A percentile compares a stretch with the other conserved stretches of the same genome.
Evolutionary conservation across 1,284 basidiomycete genomes (phyloP).

Genomic region (Volvariella volvacea): DNA sequence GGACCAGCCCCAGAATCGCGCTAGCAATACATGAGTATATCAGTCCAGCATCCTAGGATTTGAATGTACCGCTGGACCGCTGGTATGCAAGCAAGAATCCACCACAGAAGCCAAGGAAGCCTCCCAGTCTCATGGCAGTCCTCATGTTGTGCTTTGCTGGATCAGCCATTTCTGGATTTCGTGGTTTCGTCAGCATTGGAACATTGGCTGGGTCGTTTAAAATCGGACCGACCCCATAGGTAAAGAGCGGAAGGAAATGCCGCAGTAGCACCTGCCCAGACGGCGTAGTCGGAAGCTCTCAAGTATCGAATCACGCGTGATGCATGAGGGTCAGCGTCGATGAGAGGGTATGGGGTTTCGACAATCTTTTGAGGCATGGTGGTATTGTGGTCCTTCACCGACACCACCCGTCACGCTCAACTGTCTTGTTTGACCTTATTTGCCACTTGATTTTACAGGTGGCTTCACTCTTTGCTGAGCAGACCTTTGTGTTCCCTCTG

Average conservation of each 20-base stretch:
- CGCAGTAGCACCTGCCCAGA: slow-evolving; percentile 78
- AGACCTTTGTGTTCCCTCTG: too few species aligned
- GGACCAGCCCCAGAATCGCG: slow-evolving; percentile 95
- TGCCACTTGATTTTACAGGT: too few species aligned
- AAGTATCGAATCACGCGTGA: slow-evolving; percentile 86
- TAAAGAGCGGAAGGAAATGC: slow-evolving; percentile 75
- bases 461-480: slow-evolving; percentile 8
- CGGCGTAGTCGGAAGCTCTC: slow-evolving; percentile 81
- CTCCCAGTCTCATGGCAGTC: slow-evolving; percentile 31
- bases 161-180: slow-evolving; percentile 34
- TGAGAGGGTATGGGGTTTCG: slow-evolving; percentile 73
- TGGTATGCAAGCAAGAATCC: slow-evolving; percentile 96
- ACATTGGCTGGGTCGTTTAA: slow-evolving; percentile 8
- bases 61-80: slow-evolving; percentile 70
- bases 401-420: too few species aligned
- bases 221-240: slow-evolving; percentile 61
- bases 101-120: slow-evolving; percentile 68
- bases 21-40: slow-evolving; percentile 30
- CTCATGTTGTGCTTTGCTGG: slow-evolving; percentile 33
- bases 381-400: slow-evolving; percentile 3
- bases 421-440: too few species aligned
- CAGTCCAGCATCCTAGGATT: not conserved
- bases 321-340: slow-evolving; percentile 92
- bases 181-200: not conserved
- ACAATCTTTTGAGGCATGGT: slow-evolving; percentile 69